phyloP scores from a whole-genome alignment of 345 rosid genomes.

The Stellera chamaejasme region DNA sequence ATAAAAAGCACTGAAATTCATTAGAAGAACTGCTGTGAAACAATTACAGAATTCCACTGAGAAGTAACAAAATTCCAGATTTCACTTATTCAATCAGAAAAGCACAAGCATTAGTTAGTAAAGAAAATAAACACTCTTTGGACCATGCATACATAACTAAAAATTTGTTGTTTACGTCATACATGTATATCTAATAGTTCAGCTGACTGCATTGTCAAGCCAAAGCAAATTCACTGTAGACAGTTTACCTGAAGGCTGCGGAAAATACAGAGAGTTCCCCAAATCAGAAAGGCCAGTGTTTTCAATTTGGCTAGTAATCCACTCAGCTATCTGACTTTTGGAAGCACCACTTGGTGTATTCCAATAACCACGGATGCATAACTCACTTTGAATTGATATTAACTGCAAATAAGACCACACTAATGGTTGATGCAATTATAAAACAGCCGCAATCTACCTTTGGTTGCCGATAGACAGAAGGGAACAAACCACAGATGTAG shows the following conservation, averaged over 20 bases:
- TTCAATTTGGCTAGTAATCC: constrained; percentile 55
- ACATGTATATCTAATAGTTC: too few species aligned
- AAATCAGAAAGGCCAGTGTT: constrained; percentile 53
- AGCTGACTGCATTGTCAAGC: neutral
- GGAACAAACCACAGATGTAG: constrained; percentile 53
- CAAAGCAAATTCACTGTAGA: neutral
- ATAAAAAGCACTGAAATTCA: too few species aligned
- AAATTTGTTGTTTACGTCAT: too few species aligned
- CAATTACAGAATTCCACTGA: too few species aligned
- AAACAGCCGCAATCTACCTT: neutral
- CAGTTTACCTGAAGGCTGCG: constrained; percentile 49
- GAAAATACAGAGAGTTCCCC: constrained; percentile 63
- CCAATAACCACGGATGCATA: constrained; percentile 94
- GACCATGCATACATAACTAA: too few species aligned
- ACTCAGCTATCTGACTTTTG: constrained; percentile 37
- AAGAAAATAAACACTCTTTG: too few species aligned
- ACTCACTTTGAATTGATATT: constrained; percentile 43
- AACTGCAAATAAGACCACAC: constrained; percentile 27
- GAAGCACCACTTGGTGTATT: constrained; percentile 38
- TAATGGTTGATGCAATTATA: neutral
- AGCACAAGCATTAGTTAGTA: too few species aligned
- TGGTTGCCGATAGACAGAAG: neutral
- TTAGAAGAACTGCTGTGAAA: too few species aligned
- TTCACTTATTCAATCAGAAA: too few species aligned
- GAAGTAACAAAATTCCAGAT: too few species aligned